These are phyloP conservation scores for Rhizopogon vinicolor DNA, from an alignment of 768 basidiomycete species.

Conservation along the genomic window DNA sequence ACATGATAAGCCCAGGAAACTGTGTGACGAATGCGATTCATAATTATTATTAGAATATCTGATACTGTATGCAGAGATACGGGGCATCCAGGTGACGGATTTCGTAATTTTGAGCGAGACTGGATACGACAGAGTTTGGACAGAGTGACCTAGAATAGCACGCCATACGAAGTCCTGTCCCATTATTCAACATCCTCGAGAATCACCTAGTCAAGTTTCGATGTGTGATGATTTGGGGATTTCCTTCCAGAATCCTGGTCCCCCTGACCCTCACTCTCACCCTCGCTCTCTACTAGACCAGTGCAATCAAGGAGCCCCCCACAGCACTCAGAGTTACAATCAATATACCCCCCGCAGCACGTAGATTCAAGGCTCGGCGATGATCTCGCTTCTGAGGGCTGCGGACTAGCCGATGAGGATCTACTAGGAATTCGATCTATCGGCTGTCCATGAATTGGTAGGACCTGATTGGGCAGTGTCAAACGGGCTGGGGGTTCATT, in stretches of 20 bases:
- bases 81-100: not conserved
- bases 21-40: not conserved
- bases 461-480: not conserved
- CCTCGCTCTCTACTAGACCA: conserved; percentile 30
- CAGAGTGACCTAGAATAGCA: not conserved
- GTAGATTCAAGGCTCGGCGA: conserved; percentile 30
- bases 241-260: not conserved
- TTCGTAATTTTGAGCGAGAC: not conserved
- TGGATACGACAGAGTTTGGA: no score
- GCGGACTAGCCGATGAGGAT: not conserved
- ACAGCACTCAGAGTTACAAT: conserved; percentile 45
- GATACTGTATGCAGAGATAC: not conserved
- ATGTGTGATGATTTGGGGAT: not conserved
- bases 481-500: not conserved
- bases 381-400: conserved; percentile 3
- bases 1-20: not conserved
- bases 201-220: not conserved
- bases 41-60: not conserved
- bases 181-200: not conserved
- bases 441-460: not conserved
- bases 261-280: not conserved
- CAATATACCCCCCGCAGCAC: conserved; percentile 49
- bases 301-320: conserved; percentile 48
- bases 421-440: not conserved
- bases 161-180: not conserved